phyloP scores from a whole-genome alignment of 305 asterid genomes.

The Solanum hybrid region DNA sequence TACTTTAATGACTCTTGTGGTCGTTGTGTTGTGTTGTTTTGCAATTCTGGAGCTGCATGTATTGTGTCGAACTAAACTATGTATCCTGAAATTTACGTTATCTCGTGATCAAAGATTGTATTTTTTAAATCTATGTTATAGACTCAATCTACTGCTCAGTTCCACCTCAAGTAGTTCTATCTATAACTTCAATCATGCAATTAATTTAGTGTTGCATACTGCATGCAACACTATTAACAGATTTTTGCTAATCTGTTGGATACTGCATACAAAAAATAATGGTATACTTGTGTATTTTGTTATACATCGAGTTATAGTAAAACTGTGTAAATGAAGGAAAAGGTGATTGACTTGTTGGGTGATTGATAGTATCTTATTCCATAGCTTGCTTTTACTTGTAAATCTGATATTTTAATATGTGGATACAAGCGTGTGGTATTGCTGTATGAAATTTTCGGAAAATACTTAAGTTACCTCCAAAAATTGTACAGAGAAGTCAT shows the following conservation, averaged over 20 bases:
- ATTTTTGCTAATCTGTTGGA: neutral
- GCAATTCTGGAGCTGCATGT: neutral
- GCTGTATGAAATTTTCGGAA: neutral
- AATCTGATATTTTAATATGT: neutral
- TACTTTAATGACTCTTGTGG: neutral
- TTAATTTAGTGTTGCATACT: neutral
- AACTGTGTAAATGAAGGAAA: neutral
- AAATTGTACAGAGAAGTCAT: neutral
- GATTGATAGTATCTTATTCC: neutral
- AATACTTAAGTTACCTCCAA: neutral
- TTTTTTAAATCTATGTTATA: neutral
- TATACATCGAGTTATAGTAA: neutral
- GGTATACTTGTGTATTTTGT: neutral
- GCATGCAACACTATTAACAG: neutral
- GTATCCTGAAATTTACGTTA: neutral
- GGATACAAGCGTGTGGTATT: neutral
- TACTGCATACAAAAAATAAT: neutral
- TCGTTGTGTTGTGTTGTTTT: neutral
- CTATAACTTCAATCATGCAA: neutral
- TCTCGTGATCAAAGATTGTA: neutral
- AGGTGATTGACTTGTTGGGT: neutral
- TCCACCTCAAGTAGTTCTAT: neutral
- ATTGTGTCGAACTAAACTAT: neutral
- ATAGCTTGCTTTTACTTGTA: neutral
- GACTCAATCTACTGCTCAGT: neutral